Evolutionary conservation across 768 basidiomycete genomes (phyloP).

Genomic region (Pleurotus giganteus): DNA sequence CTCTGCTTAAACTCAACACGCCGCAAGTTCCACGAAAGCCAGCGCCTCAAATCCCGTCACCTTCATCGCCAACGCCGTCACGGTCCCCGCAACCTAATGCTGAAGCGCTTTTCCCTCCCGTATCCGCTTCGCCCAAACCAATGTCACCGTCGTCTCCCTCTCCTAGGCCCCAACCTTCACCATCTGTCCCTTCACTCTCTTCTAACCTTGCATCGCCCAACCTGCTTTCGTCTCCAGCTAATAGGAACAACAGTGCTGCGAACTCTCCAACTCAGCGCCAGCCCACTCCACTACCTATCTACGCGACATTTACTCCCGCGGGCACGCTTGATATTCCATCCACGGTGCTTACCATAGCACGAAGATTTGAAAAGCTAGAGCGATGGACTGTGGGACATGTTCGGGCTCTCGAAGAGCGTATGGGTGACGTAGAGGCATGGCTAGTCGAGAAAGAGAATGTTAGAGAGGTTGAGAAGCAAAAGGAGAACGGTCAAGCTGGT

Average conservation of each 20-base stretch:
- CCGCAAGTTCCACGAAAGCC: constrained; percentile 45
- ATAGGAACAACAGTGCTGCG: neutral
- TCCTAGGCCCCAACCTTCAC: constrained; percentile 38
- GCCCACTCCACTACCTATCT: constrained; percentile 44
- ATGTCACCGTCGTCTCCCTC: constrained; percentile 56
- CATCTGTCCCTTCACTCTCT: constrained; percentile 37
- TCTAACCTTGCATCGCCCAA: constrained; percentile 55
- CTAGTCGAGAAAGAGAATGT: constrained; percentile 82
- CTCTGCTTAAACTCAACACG: constrained; percentile 51
- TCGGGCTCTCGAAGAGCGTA: constrained; percentile 84
- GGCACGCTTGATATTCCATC: constrained; percentile 74
- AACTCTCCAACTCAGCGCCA: constrained; percentile 4
- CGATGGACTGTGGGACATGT: constrained; percentile 90
- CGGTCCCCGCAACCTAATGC: constrained; percentile 18
- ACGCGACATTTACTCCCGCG: constrained; percentile 70
- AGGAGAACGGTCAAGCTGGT: constrained; percentile 12
- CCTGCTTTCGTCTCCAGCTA: neutral
- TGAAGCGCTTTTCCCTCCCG: constrained; percentile 25
- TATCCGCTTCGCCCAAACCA: constrained; percentile 49
- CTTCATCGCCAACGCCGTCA: constrained; percentile 65
- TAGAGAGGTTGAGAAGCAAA: constrained; percentile 37
- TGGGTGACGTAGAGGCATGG: constrained; percentile 91
- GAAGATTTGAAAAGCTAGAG: constrained; percentile 85
- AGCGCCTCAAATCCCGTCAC: constrained; percentile 48
- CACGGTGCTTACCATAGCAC: constrained; percentile 72